These are phyloP conservation scores for Amphichorda felina DNA, from an alignment of 2,329 filamentous ascomycete species.

Conservation along the genomic window DNA sequence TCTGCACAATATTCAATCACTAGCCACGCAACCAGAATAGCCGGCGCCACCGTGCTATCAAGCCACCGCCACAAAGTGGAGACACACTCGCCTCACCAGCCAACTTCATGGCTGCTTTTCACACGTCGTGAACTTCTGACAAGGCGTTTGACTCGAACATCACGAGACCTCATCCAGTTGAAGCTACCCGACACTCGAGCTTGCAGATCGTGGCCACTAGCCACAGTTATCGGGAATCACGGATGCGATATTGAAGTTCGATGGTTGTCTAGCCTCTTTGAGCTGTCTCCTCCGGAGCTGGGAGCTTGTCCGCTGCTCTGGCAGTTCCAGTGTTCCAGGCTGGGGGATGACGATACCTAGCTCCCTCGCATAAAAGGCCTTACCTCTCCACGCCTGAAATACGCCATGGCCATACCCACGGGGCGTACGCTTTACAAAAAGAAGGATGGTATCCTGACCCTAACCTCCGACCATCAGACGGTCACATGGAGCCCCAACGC, in stretches of 20 bases:
- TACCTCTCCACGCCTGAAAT: not conserved
- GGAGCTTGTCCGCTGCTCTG: not conserved
- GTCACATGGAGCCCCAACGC: constrained; percentile 73
- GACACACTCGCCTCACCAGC: not conserved
- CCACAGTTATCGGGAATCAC: too few relatives aligned
- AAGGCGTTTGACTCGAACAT: too few relatives aligned
- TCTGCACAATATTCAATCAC: too few relatives aligned
- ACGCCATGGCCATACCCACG: constrained; percentile 43
- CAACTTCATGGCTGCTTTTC: not conserved
- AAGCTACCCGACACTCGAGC: not conserved
- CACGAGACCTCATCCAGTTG: not conserved
- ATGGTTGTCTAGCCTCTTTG: not conserved
- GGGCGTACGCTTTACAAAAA: constrained; percentile 82
- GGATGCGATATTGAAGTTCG: too few relatives aligned
- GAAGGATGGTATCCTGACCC: constrained; percentile 74
- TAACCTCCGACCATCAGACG: constrained; percentile 60
- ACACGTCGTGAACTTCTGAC: not conserved
- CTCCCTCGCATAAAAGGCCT: not conserved
- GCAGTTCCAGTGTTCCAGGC: not conserved
- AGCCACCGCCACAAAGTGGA: not conserved
- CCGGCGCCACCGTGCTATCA: too few relatives aligned
- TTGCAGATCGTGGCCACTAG: too few relatives aligned
- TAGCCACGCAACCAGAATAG: too few relatives aligned
- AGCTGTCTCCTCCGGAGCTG: constrained; percentile 1
- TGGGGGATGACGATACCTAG: constrained; percentile 1